Base-by-base conservation (phyloP, 192 early-diverging fungal genomes). In the Mortierella antarctica region DNA sequence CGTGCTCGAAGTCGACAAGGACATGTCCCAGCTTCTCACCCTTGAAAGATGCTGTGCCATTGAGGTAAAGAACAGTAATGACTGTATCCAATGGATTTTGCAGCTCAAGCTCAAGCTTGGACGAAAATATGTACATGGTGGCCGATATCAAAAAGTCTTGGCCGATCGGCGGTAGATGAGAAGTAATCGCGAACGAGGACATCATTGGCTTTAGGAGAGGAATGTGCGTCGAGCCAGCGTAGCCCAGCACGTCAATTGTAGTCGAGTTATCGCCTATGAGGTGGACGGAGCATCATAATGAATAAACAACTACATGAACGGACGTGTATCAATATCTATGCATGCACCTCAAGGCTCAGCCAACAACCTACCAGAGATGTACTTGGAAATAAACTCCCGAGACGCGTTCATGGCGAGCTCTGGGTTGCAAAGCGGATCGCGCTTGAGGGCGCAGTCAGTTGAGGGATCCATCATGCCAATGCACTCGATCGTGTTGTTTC, bases 11-110 rank as follows among this genome's bases (percentile, higher is more conserved):
- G 52, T 80, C 65, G 0, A 80, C 60, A 7, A 72, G 60, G 12
- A 80, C 21, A 57, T 80, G 77, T 0, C 77, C 77, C 39, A 80
- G 49, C 1, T 58, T 57, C 18, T 80, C 77, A 17, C 64, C 63
- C 65, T 72, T 80, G 49, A 68, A 80, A 1, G 65, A 72, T 7
- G 77, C 70, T 2, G 77, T 80, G 15, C 65, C 77, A 47, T 80
- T 80, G 44, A 80, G 41, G 20, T 80, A 80, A 5, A 80, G 70
- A 47, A 80, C 77, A 1, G 77, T 72, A 40, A 80, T 80, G 23
- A 54, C 50, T 1, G 77, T 64, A 44, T 80, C 77, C 8, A 80
- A 23, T 3, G 77, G 77, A 59, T 80, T 80, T 23, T 63, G 50
- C 21, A 80, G 70, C 52, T 80, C 77, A 6, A 80, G 47, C 4